These are phyloP conservation scores for Diaporthe longicolla DNA, from an alignment of 2,329 filamentous ascomycete species.

Conservation along the genomic window DNA sequence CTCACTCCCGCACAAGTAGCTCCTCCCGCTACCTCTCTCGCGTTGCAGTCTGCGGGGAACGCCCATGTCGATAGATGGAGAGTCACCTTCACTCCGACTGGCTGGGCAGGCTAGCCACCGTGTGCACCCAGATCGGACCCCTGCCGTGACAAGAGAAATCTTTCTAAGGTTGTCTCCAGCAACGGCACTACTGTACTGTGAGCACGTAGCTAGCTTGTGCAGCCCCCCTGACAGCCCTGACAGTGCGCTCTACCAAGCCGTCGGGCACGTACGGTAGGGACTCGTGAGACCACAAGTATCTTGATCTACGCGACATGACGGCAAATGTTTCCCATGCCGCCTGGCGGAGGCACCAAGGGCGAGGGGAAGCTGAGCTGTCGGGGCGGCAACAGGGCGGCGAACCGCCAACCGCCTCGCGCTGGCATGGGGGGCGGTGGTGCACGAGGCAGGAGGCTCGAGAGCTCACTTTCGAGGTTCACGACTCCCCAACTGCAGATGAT, in stretches of 20 bases:
- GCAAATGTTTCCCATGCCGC: neutral
- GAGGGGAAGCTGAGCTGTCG: conserved; percentile 15
- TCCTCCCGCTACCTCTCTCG: conserved; percentile 28
- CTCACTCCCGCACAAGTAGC: conserved; percentile 4
- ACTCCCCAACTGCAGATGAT: conserved; percentile 38
- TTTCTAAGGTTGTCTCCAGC: neutral
- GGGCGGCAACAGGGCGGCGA: conserved; percentile 10
- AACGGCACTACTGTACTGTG: conserved; percentile 19
- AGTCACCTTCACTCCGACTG: conserved; percentile 39
- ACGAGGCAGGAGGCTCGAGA: conserved; percentile 26
- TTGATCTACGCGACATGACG: neutral
- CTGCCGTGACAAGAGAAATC: conserved; percentile 7
- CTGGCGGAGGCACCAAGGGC: neutral
- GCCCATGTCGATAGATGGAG: conserved; percentile 39
- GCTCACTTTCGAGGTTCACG: conserved; percentile 16
- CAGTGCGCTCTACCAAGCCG: neutral
- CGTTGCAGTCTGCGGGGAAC: conserved; percentile 41
- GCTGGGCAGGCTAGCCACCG: conserved; percentile 36
- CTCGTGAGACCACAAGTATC: neutral
- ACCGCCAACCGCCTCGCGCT: conserved; percentile 4
- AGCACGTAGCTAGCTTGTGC: conserved; percentile 21
- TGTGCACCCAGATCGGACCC: conserved; percentile 28
- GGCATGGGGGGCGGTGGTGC: conserved; percentile 4
- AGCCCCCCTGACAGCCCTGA: conserved; percentile 1
- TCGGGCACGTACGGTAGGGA: conserved; percentile 16